These are phyloP conservation scores for Tetrapisispora nanseiensis DNA, from an alignment of 805 yeast species.

Conservation along the genomic window DNA sequence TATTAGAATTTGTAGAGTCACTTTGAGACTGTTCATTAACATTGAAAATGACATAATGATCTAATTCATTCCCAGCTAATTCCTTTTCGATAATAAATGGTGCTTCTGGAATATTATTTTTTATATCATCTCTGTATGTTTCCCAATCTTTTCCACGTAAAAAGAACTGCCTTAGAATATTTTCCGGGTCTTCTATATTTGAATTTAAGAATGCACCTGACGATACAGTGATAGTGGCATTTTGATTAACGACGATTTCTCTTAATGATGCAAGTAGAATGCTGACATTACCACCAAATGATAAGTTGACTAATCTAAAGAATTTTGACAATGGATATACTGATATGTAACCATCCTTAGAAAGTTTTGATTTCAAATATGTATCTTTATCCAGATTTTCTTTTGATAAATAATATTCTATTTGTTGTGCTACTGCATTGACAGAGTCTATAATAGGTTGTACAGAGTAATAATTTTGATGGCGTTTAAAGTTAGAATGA, in stretches of 20 bases:
- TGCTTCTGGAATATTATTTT: slow-evolving; percentile 5
- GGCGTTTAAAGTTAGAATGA: not conserved
- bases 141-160: slow-evolving; percentile 26
- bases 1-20: not conserved
- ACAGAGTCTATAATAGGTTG: slow-evolving; percentile 23
- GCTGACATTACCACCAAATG: slow-evolving; percentile 35
- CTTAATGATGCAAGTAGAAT: slow-evolving; percentile 25
- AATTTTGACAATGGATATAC: slow-evolving; percentile 21
- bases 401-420: slow-evolving; percentile 82
- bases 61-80: slow-evolving; percentile 17
- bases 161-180: slow-evolving; percentile 16
- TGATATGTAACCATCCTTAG: slow-evolving; percentile 27
- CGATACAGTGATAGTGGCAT: slow-evolving; percentile 23
- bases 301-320: slow-evolving; percentile 38
- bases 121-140: slow-evolving; percentile 9
- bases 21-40: not conserved
- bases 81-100: slow-evolving; percentile 9
- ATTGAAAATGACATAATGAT: slow-evolving; percentile 12
- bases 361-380: slow-evolving; percentile 66
- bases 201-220: slow-evolving; percentile 9
- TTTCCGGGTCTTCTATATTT: not conserved
- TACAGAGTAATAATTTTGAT: slow-evolving; percentile 5
- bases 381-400: slow-evolving; percentile 83
- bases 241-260: slow-evolving; percentile 24
- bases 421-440: slow-evolving; percentile 39